These are phyloP conservation scores for Casaregolazyma suthepensis DNA, from an alignment of 1,139 yeast genomes.

Conservation along the genomic window DNA sequence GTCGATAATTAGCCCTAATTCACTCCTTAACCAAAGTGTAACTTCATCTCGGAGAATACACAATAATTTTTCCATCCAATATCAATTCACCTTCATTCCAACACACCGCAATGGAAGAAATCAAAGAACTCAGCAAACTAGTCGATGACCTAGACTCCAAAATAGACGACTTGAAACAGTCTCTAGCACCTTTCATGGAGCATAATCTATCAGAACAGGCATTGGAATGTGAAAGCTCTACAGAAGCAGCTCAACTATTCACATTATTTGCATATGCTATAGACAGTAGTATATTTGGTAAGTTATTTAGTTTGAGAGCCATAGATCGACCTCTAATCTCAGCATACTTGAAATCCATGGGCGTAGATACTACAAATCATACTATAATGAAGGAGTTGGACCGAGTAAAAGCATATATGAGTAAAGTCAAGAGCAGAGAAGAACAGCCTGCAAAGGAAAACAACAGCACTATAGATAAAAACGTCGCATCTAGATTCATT, in stretches of 20 bases:
- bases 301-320: constrained; percentile 5
- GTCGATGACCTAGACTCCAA: constrained; percentile 25
- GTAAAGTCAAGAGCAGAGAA: constrained; percentile 46
- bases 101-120: constrained; percentile 21
- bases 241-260: constrained; percentile 32
- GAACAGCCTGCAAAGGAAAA: constrained; percentile 4
- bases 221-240: constrained; percentile 23
- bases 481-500: constrained; percentile 33
- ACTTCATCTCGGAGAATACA: no score
- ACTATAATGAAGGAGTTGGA: constrained; percentile 65
- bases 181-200: constrained; percentile 22
- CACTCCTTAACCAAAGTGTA: no score
- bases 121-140: constrained; percentile 21
- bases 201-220: constrained; percentile 25
- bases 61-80: background rate
- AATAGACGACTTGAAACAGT: constrained; percentile 25
- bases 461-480: constrained; percentile 26
- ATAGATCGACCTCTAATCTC: constrained; percentile 28
- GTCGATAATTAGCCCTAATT: no score
- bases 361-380: constrained; percentile 52
- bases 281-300: constrained; percentile 38
- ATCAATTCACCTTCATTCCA: background rate
- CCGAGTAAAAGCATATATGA: constrained; percentile 66
- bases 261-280: constrained; percentile 36
- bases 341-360: constrained; percentile 57